These are phyloP conservation scores for Micromonas pusilla DNA, from an alignment of 139 green algal species.

Conservation along the genomic window DNA sequence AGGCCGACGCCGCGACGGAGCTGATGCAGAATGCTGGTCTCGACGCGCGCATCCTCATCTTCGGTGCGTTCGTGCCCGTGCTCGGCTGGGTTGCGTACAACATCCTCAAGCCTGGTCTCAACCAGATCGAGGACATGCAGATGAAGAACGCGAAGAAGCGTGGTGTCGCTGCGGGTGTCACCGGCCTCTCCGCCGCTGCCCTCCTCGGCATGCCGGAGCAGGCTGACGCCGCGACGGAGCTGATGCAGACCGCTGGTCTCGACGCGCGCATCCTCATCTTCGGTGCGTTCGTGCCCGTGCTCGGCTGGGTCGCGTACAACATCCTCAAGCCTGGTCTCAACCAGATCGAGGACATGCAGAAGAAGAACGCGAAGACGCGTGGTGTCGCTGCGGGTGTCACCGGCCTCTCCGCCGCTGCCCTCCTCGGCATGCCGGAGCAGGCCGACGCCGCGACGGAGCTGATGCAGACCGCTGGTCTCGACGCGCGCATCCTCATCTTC, in stretches of 20 bases:
- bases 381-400: slow-evolving; percentile 14
- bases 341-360: slow-evolving; percentile 56
- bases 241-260: slow-evolving; percentile 46
- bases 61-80: slow-evolving; percentile 36
- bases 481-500: slow-evolving; percentile 19
- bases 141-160: slow-evolving; percentile 36
- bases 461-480: slow-evolving; percentile 39
- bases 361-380: slow-evolving; percentile 35
- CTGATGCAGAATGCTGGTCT: slow-evolving; percentile 46
- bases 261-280: slow-evolving; percentile 1
- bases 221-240: slow-evolving; percentile 43
- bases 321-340: slow-evolving; percentile 50
- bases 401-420: slow-evolving; percentile 23
- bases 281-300: slow-evolving; percentile 36
- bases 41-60: slow-evolving; percentile 20
- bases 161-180: slow-evolving; percentile 11
- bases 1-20: slow-evolving; percentile 41
- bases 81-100: slow-evolving; percentile 72
- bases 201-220: background rate
- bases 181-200: slow-evolving; percentile 24
- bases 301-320: slow-evolving; percentile 73
- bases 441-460: slow-evolving; percentile 24
- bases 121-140: slow-evolving; percentile 57
- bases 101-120: slow-evolving; percentile 50
- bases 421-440: background rate